Base-by-base conservation (phyloP, 148 eudicot genomes). In the Pouteria glomerata region DNA sequence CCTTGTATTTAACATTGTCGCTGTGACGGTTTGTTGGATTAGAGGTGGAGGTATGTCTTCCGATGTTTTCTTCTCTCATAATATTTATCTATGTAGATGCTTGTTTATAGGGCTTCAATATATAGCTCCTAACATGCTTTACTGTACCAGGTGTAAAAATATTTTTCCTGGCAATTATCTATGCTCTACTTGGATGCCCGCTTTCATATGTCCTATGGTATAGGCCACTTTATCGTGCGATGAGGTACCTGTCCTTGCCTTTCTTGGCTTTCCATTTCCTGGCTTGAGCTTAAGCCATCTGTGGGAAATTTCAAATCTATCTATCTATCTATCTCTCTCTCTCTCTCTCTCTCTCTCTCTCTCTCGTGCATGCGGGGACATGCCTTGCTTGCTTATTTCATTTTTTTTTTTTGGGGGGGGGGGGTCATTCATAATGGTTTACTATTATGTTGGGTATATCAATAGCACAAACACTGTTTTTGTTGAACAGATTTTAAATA, bases 151-250 rank as follows among this genome's bases (percentile, higher is more conserved):
- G 96, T 78, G 96, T 79, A 74, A 92, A 84, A 69, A 92, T 92
- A 23, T 95, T 92, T 80, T 88, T 95, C 74, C 92, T 95, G 71
- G 90, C 99, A 29, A 66, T 75, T 42, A 95, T 95, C 76, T 95
- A 95, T 78, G 92, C 92, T 73, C 70, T 95, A 63, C 80, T 86
- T 50, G 99, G 99, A 57, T 74, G 79, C 70, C 99, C 99, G 31
- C 79, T 92, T 53, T 90, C 97, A 8, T 95, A 95, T 75, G 79
- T 92, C 66, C 66, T 92, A 68, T 95, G 99, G 99, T 95, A 95
- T 75, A 82, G 96, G 73, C 99, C 99, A 74, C 91, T 95, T 62
- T 95, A 95, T 77, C 88, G 88, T 76, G 99, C 96, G 75, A 90
- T 95, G 97, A 95, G 99, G 99, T 95, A 90, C 35, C 45, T 57